These are phyloP conservation scores for Gastrodia elata DNA, from an alignment of 106 monocot species.

Conservation along the genomic window DNA sequence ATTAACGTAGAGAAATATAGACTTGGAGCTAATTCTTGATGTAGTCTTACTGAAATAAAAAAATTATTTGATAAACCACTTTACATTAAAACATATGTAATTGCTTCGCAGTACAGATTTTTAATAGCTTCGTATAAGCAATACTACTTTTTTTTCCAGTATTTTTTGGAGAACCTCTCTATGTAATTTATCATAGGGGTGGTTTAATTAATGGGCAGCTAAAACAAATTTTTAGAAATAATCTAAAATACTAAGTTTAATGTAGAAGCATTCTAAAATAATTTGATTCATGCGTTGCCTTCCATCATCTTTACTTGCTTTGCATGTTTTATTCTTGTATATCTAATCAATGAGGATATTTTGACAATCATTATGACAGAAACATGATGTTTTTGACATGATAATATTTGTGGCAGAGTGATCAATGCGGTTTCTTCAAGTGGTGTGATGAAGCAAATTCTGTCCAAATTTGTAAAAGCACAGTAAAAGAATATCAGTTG, in stretches of 20 bases:
- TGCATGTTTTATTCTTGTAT: not conserved
- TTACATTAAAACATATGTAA: too few species aligned
- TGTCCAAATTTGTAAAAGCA: slow-evolving; percentile 1
- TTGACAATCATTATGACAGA: not conserved
- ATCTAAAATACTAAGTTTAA: not conserved
- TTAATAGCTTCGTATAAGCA: too few species aligned
- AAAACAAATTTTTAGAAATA: not conserved
- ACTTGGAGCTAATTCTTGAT: too few species aligned
- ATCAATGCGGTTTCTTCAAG: slow-evolving; percentile 16
- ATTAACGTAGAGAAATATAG: too few species aligned
- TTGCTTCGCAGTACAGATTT: too few species aligned
- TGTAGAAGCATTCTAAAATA: not conserved
- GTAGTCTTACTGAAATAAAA: too few species aligned
- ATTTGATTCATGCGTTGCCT: not conserved
- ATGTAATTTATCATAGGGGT: not conserved
- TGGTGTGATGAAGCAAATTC: slow-evolving; percentile 22
- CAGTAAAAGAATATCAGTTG: slow-evolving; percentile 5
- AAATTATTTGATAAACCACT: too few species aligned
- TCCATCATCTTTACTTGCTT: not conserved
- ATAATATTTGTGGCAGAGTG: not conserved
- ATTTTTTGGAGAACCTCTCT: not conserved
- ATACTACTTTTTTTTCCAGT: not conserved
- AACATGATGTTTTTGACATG: not conserved
- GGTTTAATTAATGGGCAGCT: not conserved
- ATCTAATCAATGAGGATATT: not conserved